Evolutionary conservation across 148 eudicot species (phyloP).

Genomic region (Cornus florida): DNA sequence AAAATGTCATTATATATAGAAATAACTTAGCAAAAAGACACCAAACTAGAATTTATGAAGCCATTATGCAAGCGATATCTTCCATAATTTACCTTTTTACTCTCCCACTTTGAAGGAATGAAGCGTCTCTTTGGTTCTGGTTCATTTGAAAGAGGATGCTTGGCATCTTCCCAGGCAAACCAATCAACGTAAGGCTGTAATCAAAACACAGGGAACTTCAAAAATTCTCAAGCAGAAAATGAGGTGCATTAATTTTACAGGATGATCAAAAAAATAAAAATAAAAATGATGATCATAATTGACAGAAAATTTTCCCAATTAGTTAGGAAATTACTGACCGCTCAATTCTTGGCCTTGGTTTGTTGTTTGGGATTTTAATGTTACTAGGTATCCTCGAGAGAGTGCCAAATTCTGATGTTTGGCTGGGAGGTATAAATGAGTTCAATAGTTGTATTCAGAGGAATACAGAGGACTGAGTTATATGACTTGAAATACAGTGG

Average conservation of each 20-base stretch:
- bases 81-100: conserved; percentile 50
- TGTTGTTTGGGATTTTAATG: too few species aligned
- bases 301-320: neutral
- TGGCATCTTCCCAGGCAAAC: conserved; percentile 70
- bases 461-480: too few species aligned
- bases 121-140: conserved; percentile 96
- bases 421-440: too few species aligned
- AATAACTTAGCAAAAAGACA: too few species aligned
- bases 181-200: conserved; percentile 93
- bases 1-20: neutral
- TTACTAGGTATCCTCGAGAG: too few species aligned
- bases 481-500: too few species aligned
- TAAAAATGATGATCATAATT: conserved; percentile 5
- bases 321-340: conserved; percentile 38
- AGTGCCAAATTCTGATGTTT: too few species aligned
- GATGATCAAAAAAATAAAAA: neutral
- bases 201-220: conserved; percentile 6
- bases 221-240: neutral
- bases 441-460: too few species aligned
- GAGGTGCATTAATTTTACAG: neutral
- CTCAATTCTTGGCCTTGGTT: neutral
- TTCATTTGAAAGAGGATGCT: conserved; percentile 79
- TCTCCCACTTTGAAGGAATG: conserved; percentile 89
- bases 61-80: too few species aligned
- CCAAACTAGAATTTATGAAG: neutral